These are phyloP conservation scores for Symbiodinium natans DNA, from an alignment of 73 alveolate genomes.

Conservation along the genomic window DNA sequence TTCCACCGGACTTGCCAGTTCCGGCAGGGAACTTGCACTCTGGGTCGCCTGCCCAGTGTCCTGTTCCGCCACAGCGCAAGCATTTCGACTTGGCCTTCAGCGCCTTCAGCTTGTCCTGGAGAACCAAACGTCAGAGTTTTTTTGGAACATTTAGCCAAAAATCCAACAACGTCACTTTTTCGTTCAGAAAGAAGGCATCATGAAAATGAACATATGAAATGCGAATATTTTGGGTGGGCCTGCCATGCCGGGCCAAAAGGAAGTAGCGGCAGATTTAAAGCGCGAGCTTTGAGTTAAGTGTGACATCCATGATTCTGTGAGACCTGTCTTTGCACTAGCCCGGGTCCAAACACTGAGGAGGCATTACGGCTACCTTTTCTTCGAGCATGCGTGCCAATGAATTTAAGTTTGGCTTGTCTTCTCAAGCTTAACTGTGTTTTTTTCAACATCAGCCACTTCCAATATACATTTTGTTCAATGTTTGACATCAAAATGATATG, in stretches of 20 bases:
- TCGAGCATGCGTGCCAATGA: too few relatives aligned
- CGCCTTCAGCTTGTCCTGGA: neutral
- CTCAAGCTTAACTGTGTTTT: too few relatives aligned
- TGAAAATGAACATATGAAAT: neutral
- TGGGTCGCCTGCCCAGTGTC: slow-evolving; percentile 36
- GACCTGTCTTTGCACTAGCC: too few relatives aligned
- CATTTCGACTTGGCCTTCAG: neutral
- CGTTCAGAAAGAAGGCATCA: too few relatives aligned
- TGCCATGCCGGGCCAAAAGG: too few relatives aligned
- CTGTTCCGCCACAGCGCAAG: neutral
- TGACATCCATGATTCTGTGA: neutral
- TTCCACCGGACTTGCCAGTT: neutral
- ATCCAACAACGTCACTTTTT: neutral
- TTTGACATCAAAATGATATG: too few relatives aligned
- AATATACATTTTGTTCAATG: too few relatives aligned
- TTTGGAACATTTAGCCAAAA: neutral
- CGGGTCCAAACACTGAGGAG: too few relatives aligned
- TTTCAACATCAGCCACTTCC: too few relatives aligned
- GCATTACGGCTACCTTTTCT: too few relatives aligned
- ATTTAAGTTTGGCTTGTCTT: too few relatives aligned
- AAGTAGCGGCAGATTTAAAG: neutral
- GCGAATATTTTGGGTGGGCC: too few relatives aligned
- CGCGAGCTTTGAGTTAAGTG: neutral
- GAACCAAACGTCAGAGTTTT: neutral
- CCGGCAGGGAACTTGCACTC: slow-evolving; percentile 13